A percentile compares a stretch with the other conserved stretches of the same genome.
Evolutionary conservation across 768 basidiomycete genomes (phyloP).

Genomic region (Boletus rubropictus): DNA sequence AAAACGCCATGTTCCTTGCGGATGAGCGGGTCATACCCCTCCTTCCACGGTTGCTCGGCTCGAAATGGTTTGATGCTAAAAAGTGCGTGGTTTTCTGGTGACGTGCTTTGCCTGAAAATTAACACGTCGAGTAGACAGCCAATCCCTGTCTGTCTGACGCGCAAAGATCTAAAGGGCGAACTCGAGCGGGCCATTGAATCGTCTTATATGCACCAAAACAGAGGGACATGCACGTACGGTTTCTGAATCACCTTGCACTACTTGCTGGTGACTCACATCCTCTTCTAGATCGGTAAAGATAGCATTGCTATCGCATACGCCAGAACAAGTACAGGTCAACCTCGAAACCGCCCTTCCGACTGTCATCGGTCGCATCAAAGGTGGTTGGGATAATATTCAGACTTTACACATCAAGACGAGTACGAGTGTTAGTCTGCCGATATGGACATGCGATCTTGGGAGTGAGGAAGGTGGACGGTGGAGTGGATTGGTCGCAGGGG

Average conservation of each 20-base stretch:
- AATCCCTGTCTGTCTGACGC: conserved; percentile 84
- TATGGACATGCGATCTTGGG: conserved; percentile 81
- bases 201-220: conserved; percentile 93
- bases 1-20: conserved; percentile 88
- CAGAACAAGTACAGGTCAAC: conserved; percentile 73
- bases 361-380: conserved; percentile 62
- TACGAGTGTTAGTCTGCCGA: conserved; percentile 76
- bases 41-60: conserved; percentile 81
- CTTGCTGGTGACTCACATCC: background rate
- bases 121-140: conserved; percentile 61
- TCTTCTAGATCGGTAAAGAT: conserved; percentile 73
- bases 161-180: conserved; percentile 88
- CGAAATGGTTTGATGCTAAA: conserved; percentile 90
- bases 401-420: conserved; percentile 87
- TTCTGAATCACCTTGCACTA: background rate
- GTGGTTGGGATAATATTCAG: conserved; percentile 88
- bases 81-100: conserved; percentile 53
- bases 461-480: conserved; percentile 33
- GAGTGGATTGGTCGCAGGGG: conserved; percentile 21
- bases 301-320: conserved; percentile 63
- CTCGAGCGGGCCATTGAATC: conserved; percentile 90
- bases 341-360: conserved; percentile 72
- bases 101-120: background rate
- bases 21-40: conserved; percentile 88
- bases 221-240: conserved; percentile 87